Evolutionary conservation across 169 alveolate genomes (phyloP).

Genomic region (Toxoplasma gondii): DNA sequence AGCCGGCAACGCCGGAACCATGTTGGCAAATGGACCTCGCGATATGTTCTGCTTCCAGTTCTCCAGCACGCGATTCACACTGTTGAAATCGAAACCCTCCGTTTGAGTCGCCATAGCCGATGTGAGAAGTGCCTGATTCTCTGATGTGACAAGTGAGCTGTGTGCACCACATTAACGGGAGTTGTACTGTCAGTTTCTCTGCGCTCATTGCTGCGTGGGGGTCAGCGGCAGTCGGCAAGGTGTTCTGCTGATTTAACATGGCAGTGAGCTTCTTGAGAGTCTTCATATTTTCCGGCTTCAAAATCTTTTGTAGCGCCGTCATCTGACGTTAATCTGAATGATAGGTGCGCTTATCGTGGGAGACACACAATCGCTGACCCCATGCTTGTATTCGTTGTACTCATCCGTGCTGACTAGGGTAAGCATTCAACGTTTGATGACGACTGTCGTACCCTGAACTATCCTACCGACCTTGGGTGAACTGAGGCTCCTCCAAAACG

Average conservation of each 20-base stretch:
- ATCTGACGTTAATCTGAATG: neutral
- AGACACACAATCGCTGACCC: conserved; percentile 8
- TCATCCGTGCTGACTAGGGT: conserved; percentile 44
- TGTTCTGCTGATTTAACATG: neutral
- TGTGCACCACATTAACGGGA: neutral
- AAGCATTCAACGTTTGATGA: neutral
- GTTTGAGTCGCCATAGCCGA: neutral
- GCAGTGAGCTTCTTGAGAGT: conserved; percentile 44
- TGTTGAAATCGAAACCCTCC: neutral
- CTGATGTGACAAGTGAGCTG: too few relatives aligned
- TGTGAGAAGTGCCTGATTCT: conserved; percentile 13
- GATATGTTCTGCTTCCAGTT: conserved; percentile 17
- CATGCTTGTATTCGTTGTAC: conserved; percentile 44
- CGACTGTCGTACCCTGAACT: too few relatives aligned
- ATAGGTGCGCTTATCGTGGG: neutral
- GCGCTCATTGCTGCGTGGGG: neutral
- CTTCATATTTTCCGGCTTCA: conserved; percentile 55
- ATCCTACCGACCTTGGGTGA: conserved; percentile 26
- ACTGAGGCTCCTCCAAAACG: conserved; percentile 2
- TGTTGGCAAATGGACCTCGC: conserved; percentile 15
- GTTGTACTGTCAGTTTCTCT: conserved; percentile 2
- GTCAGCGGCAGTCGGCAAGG: neutral
- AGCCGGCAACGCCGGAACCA: neutral
- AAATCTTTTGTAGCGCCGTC: conserved; percentile 39
- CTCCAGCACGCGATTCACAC: conserved; percentile 9